phyloP scores from a whole-genome alignment of 2,329 filamentous ascomycete species.

The Pseudopithomyces chartarum region DNA sequence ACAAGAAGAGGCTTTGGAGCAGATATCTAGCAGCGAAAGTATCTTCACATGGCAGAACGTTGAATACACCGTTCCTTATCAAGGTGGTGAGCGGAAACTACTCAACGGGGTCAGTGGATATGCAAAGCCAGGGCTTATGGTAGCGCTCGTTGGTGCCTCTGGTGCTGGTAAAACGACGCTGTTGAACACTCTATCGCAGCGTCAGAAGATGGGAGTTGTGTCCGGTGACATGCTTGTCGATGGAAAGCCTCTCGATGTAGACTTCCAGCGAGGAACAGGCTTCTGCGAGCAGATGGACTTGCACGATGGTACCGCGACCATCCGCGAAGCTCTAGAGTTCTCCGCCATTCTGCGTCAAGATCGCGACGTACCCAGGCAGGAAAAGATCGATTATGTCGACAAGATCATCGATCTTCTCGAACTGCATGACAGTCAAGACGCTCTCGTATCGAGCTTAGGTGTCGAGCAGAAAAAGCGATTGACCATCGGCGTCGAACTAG shows the following conservation, averaged over 20 bases:
- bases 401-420: conserved; percentile 70
- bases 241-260: conserved; percentile 62
- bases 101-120: conserved; percentile 76
- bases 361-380: conserved; percentile 56
- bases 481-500: conserved; percentile 73
- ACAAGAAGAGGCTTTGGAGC: conserved; percentile 38
- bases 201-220: conserved; percentile 69
- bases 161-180: conserved; percentile 85
- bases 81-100: conserved; percentile 65
- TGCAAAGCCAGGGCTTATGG: conserved; percentile 78
- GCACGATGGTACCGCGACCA: conserved; percentile 69
- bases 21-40: conserved; percentile 45
- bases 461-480: conserved; percentile 74
- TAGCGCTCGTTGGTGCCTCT: conserved; percentile 80
- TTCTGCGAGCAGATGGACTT: conserved; percentile 76
- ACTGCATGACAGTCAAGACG: conserved; percentile 69
- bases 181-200: conserved; percentile 76
- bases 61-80: conserved; percentile 74
- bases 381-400: conserved; percentile 71
- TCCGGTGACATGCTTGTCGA: conserved; percentile 75
- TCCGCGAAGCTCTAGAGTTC: conserved; percentile 72
- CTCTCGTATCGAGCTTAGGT: conserved; percentile 66
- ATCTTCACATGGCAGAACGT: conserved; percentile 46
- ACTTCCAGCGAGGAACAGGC: conserved; percentile 72
- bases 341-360: conserved; percentile 69